Evolutionary conservation across 805 yeast species (phyloP).

Genomic region (Brettanomyces bruxellensis): DNA sequence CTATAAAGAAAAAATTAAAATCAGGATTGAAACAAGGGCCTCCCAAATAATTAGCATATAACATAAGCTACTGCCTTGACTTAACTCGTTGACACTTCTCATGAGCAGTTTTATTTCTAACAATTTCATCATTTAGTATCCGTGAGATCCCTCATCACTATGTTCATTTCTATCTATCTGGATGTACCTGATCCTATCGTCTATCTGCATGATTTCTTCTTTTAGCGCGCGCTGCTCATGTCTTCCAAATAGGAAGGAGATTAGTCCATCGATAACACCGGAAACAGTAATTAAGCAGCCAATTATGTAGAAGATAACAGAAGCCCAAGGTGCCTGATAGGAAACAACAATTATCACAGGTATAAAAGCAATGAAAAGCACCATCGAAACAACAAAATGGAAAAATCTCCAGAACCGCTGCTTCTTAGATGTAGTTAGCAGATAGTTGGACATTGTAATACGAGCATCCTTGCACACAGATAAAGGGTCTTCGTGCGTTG

Average conservation of each 20-base stretch:
- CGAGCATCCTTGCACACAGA: conserved; percentile 43
- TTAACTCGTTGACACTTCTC: no score
- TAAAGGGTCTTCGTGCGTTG: background rate
- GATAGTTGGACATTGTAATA: conserved; percentile 36
- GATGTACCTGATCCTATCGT: conserved; percentile 15
- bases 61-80: no score
- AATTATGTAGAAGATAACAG: conserved; percentile 54
- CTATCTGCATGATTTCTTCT: conserved; percentile 69
- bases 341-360: conserved; percentile 56
- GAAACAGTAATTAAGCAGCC: conserved; percentile 50
- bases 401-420: conserved; percentile 57
- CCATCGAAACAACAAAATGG: conserved; percentile 54
- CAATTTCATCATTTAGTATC: no score
- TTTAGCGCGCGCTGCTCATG: conserved; percentile 68
- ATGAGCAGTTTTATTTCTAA: no score
- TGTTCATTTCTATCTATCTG: background rate
- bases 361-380: conserved; percentile 41
- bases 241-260: conserved; percentile 72
- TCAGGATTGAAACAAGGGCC: no score
- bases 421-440: conserved; percentile 39
- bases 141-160: no score
- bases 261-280: conserved; percentile 68
- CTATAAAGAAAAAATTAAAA: no score
- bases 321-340: conserved; percentile 44
- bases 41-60: no score